Evolutionary conservation across 1,139 yeast genomes (phyloP).

Genomic region (Zygoascus hellenicus): DNA sequence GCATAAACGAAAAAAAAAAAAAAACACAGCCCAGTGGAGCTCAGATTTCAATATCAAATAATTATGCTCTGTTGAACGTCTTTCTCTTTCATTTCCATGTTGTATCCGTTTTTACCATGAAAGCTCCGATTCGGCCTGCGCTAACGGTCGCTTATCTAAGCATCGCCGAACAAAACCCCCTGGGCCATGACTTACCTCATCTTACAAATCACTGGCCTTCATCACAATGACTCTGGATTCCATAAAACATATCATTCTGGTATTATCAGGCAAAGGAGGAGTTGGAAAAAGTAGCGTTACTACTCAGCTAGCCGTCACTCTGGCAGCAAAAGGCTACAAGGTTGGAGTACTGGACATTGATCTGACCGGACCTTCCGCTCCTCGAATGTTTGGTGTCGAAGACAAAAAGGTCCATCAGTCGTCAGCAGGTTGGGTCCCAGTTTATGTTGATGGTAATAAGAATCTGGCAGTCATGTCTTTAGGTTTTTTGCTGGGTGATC

Average conservation of each 20-base stretch:
- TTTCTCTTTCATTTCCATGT: no score
- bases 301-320: slow-evolving; percentile 78
- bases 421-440: slow-evolving; percentile 89
- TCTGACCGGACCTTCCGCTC: slow-evolving; percentile 93
- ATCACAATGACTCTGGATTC: slow-evolving; percentile 26
- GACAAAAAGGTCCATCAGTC: slow-evolving; percentile 74
- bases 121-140: no score
- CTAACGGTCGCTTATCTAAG: no score
- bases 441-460: slow-evolving; percentile 39
- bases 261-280: slow-evolving; percentile 94
- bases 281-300: slow-evolving; percentile 97
- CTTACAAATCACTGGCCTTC: neutral
- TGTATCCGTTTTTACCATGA: no score
- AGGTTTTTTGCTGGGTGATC: slow-evolving; percentile 78
- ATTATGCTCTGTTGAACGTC: no score
- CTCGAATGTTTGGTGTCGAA: slow-evolving; percentile 94
- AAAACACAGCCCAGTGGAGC: no score
- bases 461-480: slow-evolving; percentile 64
- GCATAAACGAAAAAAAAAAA: no score
- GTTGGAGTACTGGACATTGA: slow-evolving; percentile 96
- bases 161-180: neutral
- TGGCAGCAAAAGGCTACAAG: slow-evolving; percentile 61
- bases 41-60: no score
- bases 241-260: slow-evolving; percentile 72
- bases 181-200: neutral